These are phyloP conservation scores for Podaxis sp. DNA, from an alignment of 768 basidiomycete species.

Conservation along the genomic window DNA sequence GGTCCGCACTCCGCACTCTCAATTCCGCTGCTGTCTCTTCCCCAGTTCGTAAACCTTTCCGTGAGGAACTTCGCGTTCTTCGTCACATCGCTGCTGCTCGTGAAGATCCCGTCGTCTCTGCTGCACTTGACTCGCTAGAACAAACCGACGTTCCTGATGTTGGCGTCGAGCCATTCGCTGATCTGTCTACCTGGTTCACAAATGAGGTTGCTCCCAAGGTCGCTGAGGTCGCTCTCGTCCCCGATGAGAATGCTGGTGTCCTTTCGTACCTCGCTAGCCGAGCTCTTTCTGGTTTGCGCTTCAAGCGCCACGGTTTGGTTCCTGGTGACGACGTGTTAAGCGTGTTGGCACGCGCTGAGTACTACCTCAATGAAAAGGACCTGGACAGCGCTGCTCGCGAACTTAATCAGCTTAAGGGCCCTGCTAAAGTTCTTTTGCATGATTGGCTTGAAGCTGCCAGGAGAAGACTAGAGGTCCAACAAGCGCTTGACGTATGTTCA, in stretches of 20 bases:
- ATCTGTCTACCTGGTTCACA: conserved; percentile 89
- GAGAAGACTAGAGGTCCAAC: conserved; percentile 83
- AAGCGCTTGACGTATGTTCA: conserved; percentile 74
- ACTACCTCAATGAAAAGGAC: conserved; percentile 88
- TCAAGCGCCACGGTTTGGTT: conserved; percentile 76
- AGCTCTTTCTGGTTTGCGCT: conserved; percentile 67
- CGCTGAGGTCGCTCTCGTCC: conserved; percentile 86
- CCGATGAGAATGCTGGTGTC: conserved; percentile 85
- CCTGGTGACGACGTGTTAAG: conserved; percentile 83
- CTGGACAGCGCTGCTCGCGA: conserved; percentile 86
- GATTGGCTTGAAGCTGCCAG: conserved; percentile 95
- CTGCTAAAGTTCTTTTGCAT: conserved; percentile 63
- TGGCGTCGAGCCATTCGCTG: conserved; percentile 84
- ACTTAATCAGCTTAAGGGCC: conserved; percentile 84
- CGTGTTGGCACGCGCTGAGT: conserved; percentile 84
- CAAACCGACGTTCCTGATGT: conserved; percentile 69
- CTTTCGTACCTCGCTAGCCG: conserved; percentile 84
- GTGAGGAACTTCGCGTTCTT: conserved; percentile 81
- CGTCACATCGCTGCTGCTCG: conserved; percentile 67
- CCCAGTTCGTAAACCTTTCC: conserved; percentile 75
- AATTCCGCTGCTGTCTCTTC: conserved; percentile 59
- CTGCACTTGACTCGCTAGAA: conserved; percentile 69
- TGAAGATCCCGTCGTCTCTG: conserved; percentile 62
- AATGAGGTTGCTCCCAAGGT: conserved; percentile 80
- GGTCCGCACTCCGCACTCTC: conserved; percentile 87